Evolutionary conservation across 108 stramenopile genomes (phyloP).

Genomic region (Fistulifera solaris): DNA sequence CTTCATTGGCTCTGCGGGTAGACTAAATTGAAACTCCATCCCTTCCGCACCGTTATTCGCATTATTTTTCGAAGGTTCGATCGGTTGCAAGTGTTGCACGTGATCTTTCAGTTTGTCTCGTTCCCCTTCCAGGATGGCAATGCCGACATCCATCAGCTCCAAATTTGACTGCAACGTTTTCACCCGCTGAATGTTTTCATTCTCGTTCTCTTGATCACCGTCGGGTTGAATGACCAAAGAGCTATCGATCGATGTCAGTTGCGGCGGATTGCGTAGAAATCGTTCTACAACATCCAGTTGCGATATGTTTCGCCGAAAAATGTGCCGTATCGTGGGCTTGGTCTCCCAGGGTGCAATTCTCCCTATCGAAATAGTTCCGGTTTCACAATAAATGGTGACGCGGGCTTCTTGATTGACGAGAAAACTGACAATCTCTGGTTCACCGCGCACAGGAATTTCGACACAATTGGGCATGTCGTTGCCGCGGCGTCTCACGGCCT

Average conservation of each 20-base stretch:
- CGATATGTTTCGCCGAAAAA: slow-evolving; percentile 39
- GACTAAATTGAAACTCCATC: slow-evolving; percentile 36
- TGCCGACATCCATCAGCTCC: slow-evolving; percentile 58
- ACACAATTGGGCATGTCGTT: too few relatives aligned
- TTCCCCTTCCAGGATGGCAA: slow-evolving; percentile 65
- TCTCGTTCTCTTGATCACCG: background rate
- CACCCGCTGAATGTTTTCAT: background rate
- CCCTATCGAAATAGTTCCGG: slow-evolving; percentile 54
- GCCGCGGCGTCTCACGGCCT: background rate
- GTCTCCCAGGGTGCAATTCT: slow-evolving; percentile 36
- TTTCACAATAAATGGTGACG: slow-evolving; percentile 52
- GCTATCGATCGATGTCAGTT: slow-evolving; percentile 23
- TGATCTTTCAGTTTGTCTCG: slow-evolving; percentile 43
- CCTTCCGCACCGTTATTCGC: slow-evolving; percentile 18
- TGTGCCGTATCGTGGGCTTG: slow-evolving; percentile 12
- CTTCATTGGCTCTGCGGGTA: slow-evolving; percentile 33
- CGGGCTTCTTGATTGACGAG: slow-evolving; percentile 30
- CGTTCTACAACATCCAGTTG: slow-evolving; percentile 28
- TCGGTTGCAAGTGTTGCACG: background rate
- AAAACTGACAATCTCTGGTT: slow-evolving; percentile 16
- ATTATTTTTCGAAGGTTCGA: slow-evolving; percentile 9
- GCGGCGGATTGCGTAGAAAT: slow-evolving; percentile 28
- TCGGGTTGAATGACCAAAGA: slow-evolving; percentile 16
- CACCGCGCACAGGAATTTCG: too few relatives aligned
- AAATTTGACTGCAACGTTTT: slow-evolving; percentile 22